These are phyloP conservation scores for Cardiospermum halicacabum DNA, from an alignment of 345 rosid genomes.

Conservation along the genomic window DNA sequence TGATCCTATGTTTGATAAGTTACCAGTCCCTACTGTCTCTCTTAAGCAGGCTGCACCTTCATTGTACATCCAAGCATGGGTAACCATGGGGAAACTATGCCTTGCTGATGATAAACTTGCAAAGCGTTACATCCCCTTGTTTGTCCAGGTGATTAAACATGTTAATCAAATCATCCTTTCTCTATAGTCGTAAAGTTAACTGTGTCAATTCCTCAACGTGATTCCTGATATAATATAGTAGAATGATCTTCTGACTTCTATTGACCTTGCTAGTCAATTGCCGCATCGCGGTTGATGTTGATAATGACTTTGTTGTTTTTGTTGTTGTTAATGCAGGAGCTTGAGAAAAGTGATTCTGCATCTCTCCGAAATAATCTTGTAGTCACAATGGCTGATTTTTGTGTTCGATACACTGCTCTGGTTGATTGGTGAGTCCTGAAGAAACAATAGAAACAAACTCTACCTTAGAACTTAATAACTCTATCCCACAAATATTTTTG, in stretches of 20 bases:
- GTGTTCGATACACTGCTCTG: conserved; percentile 85
- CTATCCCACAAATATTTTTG: conserved; percentile 13
- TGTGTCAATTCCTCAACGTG: background rate
- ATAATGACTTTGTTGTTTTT: background rate
- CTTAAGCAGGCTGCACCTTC: conserved; percentile 62
- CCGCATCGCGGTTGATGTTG: no score
- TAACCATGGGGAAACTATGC: conserved; percentile 91
- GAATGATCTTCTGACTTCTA: background rate
- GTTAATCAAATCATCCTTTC: background rate
- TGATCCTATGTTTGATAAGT: conserved; percentile 53
- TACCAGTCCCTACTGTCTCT: conserved; percentile 48
- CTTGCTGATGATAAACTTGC: conserved; percentile 85
- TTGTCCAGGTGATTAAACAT: conserved; percentile 79
- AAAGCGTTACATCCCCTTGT: conserved; percentile 77
- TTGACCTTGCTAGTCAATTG: background rate
- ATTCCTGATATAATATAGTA: conserved; percentile 6
- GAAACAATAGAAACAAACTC: conserved; percentile 5
- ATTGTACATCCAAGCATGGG: conserved; percentile 80
- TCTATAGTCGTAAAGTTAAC: background rate
- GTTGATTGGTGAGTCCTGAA: conserved; percentile 77
- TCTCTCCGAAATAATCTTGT: conserved; percentile 90
- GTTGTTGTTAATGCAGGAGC: conserved; percentile 53
- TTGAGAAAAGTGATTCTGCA: conserved; percentile 84
- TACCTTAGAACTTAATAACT: background rate
- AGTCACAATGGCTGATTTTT: conserved; percentile 84